phyloP scores from a whole-genome alignment of 179 eudicot genomes.

The Silene noctiflora region DNA sequence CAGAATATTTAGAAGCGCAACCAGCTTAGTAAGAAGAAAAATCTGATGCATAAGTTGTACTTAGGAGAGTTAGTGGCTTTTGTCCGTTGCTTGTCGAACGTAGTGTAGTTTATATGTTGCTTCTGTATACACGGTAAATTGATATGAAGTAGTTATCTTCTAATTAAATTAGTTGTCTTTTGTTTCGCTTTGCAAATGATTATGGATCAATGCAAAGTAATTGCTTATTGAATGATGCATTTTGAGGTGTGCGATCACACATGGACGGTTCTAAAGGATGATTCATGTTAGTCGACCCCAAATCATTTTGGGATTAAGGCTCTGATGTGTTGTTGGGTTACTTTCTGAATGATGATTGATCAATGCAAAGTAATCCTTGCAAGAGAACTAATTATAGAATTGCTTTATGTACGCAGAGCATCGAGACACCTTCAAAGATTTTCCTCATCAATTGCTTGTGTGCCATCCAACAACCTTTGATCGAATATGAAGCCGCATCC shows the following conservation, averaged over 20 bases:
- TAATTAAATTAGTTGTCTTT: neutral
- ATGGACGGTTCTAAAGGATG: no score
- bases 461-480: constrained; percentile 82
- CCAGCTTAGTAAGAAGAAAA: no score
- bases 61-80: no score
- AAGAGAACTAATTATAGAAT: neutral
- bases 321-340: no score
- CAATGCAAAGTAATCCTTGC: neutral
- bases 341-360: no score
- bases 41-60: no score
- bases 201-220: neutral
- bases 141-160: neutral
- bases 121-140: no score
- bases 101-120: neutral
- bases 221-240: no score
- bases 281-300: no score
- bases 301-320: no score
- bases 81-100: neutral
- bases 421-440: constrained; percentile 79
- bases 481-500: constrained; percentile 70
- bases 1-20: no score
- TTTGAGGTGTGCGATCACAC: no score
- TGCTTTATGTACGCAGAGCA: constrained; percentile 46
- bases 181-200: constrained; percentile 3
- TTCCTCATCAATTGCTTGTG: constrained; percentile 92